Base-by-base conservation (phyloP, 805 yeast genomes). In the Maudiozyma saulgeensis region DNA sequence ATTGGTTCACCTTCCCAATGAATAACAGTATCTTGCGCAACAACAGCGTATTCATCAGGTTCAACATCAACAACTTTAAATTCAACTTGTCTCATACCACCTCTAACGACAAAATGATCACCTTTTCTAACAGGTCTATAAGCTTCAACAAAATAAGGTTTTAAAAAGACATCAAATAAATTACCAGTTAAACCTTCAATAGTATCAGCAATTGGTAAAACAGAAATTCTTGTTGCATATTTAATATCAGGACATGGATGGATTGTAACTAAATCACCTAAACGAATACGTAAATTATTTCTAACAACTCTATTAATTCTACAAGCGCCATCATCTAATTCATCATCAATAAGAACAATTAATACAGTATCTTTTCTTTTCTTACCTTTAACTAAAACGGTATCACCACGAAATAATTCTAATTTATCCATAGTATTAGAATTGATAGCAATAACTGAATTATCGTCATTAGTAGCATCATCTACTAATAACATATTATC, bases 1-100 rank as follows among this genome's bases (percentile, higher is more conserved):
- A 93, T 91, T 64, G 99, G 97, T 62, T 93, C 99, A 66, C 99
- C 99, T 70, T 93, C 99, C 65, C 96, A 90, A 73, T 93, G 99
- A 64, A 93, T 93, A 58, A 93, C 81, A 37, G 99, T 93, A 66
- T 93, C 99, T 73, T 93, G 99, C 18, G 99, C 96, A 44, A 93
- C 99, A 64, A 93, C 95, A 52, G 96, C 99, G 62, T 82, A 86
- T 60, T 93, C 98, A 62, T 87, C 89, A 7, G 99, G 99, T 66
- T 93, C 99, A 51, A 93, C 96, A 56, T 93, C 99, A 44, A 91
- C 97, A 44, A 93, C 96, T 70, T 93, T 95, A 74, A 93, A 93
- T 70, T 93, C 99, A 42, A 93, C 99, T 68, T 91, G 98, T 72
- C 99, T 83, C 99, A 93, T 93, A 67, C 97, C 96, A 64, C 99